Evolutionary conservation across 495 filamentous ascomycete genomes (phyloP).

Genomic region (Neurospora sp.): DNA sequence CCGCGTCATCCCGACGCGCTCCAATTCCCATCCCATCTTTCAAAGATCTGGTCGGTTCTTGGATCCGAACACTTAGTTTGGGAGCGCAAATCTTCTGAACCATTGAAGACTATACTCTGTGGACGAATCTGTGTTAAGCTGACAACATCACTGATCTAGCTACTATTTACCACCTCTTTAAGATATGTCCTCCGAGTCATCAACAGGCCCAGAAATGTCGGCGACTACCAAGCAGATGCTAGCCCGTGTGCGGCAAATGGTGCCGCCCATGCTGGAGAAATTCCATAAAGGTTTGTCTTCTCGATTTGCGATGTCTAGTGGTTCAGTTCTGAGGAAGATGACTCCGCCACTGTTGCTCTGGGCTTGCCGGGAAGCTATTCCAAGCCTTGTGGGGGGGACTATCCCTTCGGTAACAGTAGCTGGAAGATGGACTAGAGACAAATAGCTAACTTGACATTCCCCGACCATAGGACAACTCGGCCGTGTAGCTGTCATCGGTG

Average conservation of each 20-base stretch:
- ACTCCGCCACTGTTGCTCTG: neutral
- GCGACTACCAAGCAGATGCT: slow-evolving; percentile 55
- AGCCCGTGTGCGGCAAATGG: slow-evolving; percentile 73
- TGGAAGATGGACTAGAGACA: neutral
- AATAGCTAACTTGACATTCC: slow-evolving; percentile 7
- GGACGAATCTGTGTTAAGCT: neutral
- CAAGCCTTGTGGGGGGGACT: neutral
- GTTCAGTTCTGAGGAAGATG: neutral
- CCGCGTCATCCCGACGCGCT: neutral
- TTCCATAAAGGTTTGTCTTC: slow-evolving; percentile 82
- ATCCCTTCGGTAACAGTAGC: slow-evolving; percentile 2
- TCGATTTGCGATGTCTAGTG: neutral
- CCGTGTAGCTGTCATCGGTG: slow-evolving; percentile 87
- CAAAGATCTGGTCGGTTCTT: neutral
- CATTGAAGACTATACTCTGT: neutral
- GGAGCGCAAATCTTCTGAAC: neutral
- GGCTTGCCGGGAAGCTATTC: neutral
- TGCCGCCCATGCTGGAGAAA: slow-evolving; percentile 88
- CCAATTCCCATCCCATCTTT: neutral
- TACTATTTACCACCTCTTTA: neutral
- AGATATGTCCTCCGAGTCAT: slow-evolving; percentile 1
- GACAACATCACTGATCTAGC: neutral
- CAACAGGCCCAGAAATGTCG: slow-evolving; percentile 27
- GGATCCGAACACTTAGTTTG: neutral
- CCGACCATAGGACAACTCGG: slow-evolving; percentile 67